These are phyloP conservation scores for Paraphaeosphaeria sporulosa DNA, from an alignment of 2,329 filamentous ascomycete species.

Conservation along the genomic window DNA sequence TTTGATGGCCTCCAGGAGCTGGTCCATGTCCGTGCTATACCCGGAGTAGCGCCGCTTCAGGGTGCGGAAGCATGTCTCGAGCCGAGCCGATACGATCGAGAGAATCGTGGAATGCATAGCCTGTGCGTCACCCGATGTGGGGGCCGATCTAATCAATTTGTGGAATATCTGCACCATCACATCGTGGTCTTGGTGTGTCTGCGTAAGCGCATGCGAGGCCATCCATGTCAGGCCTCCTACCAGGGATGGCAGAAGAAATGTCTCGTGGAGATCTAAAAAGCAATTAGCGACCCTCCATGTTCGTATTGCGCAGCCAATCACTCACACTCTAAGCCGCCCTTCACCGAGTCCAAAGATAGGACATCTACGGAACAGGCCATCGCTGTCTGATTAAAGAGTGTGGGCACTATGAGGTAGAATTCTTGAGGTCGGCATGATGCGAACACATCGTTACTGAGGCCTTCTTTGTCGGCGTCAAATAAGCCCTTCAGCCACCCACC, in stretches of 20 bases:
- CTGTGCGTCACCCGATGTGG: conserved; percentile 74
- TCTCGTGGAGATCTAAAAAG: conserved; percentile 73
- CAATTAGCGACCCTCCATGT: conserved; percentile 12
- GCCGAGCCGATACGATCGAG: conserved; percentile 72
- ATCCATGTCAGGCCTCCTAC: conserved; percentile 77
- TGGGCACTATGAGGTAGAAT: conserved; percentile 80
- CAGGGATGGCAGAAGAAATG: conserved; percentile 80
- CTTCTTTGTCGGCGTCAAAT: conserved; percentile 71
- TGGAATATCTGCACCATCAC: conserved; percentile 76
- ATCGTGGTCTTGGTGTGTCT: conserved; percentile 68
- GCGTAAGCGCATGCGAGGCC: conserved; percentile 72
- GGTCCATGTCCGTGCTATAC: conserved; percentile 72
- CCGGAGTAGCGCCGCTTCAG: conserved; percentile 70
- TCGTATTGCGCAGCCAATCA: conserved; percentile 1
- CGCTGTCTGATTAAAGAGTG: conserved; percentile 78
- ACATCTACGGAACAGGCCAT: conserved; percentile 71
- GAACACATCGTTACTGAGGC: conserved; percentile 81
- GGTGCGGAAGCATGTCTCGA: conserved; percentile 72
- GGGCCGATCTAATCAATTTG: conserved; percentile 73
- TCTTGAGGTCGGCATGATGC: conserved; percentile 82
- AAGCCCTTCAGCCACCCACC: conserved; percentile 79
- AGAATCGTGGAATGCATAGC: conserved; percentile 75
- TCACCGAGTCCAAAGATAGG: conserved; percentile 73
- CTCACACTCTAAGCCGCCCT: conserved; percentile 78
- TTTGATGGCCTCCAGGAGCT: conserved; percentile 71